Percentiles rank a stretch among this genome's conserved stretches.
phyloP scores from a whole-genome alignment of 495 filamentous ascomycete genomes.

The Talaromyces liani region DNA sequence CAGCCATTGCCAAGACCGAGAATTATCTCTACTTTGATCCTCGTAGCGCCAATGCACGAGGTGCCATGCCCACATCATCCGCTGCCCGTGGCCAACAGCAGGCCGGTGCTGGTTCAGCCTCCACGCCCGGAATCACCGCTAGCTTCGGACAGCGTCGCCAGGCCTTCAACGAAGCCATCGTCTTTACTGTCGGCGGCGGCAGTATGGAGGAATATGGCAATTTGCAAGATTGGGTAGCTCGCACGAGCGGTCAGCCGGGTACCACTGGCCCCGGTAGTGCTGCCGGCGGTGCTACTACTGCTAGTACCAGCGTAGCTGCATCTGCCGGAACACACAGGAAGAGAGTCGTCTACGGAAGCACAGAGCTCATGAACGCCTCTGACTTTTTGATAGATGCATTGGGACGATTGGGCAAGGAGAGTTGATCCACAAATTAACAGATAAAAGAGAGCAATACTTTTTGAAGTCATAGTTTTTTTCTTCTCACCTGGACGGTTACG shows the following conservation, averaged over 20 bases:
- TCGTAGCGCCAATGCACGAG: constrained; percentile 82
- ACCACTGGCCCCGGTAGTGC: constrained; percentile 38
- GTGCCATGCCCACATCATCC: constrained; percentile 73
- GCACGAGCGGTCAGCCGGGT: constrained; percentile 52
- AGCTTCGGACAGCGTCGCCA: constrained; percentile 91
- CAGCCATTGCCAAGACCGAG: constrained; percentile 93
- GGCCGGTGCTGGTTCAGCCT: constrained; percentile 35
- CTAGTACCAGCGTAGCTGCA: constrained; percentile 5
- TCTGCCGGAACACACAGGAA: constrained; percentile 41
- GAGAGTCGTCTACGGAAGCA: constrained; percentile 91
- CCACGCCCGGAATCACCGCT: constrained; percentile 58
- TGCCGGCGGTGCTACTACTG: constrained; percentile 18
- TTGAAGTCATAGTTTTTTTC: neutral
- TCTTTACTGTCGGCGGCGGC: constrained; percentile 94
- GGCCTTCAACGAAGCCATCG: constrained; percentile 90
- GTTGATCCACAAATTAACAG: constrained; percentile 17
- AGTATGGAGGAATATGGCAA: constrained; percentile 99
- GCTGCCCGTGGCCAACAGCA: constrained; percentile 45
- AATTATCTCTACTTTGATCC: constrained; percentile 99
- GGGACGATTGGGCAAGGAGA: constrained; percentile 67
- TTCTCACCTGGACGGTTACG: neutral
- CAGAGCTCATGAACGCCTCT: constrained; percentile 83
- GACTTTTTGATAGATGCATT: constrained; percentile 80
- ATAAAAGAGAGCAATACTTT: neutral
- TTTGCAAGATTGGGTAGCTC: constrained; percentile 87